Evolutionary conservation across 2,329 filamentous ascomycete genomes (phyloP).

Genomic region (Fusarium algeriense): DNA sequence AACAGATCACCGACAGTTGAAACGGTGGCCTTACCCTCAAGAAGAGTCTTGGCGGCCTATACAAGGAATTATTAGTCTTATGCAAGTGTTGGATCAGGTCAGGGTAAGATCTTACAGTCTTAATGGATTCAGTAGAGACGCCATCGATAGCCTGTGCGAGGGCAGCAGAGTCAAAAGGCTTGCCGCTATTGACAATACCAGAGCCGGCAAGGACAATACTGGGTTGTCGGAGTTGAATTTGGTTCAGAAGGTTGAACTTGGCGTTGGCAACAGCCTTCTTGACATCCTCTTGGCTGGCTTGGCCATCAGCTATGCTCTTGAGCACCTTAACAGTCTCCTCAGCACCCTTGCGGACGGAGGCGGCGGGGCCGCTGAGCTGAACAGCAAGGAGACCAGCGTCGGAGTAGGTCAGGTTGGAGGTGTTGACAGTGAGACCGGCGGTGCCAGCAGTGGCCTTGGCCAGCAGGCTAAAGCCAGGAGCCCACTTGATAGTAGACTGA

Average conservation of each 20-base stretch:
- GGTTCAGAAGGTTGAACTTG: conserved; percentile 91
- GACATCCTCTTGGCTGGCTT: conserved; percentile 85
- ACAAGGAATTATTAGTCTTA: conserved; percentile 43
- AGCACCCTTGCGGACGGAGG: conserved; percentile 79
- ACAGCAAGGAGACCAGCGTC: conserved; percentile 92
- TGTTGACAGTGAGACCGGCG: conserved; percentile 75
- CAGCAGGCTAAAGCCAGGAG: conserved; percentile 89
- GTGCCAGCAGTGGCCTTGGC: conserved; percentile 79
- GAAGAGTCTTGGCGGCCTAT: conserved; percentile 87
- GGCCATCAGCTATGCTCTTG: conserved; percentile 82
- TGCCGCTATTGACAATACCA: conserved; percentile 82
- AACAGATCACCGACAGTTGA: conserved; percentile 92
- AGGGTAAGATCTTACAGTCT: conserved; percentile 73
- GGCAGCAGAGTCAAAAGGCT: conserved; percentile 86
- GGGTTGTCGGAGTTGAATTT: conserved; percentile 80
- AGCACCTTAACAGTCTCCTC: conserved; percentile 83
- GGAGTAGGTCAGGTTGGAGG: conserved; percentile 87
- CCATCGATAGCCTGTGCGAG: conserved; percentile 82
- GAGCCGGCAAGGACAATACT: conserved; percentile 87
- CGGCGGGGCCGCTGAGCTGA: conserved; percentile 80
- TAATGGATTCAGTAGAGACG: conserved; percentile 86
- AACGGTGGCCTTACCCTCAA: conserved; percentile 90
- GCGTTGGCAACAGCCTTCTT: conserved; percentile 92
- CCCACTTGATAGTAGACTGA: conserved; percentile 94
- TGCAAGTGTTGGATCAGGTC: conserved; percentile 41